phyloP scores from a whole-genome alignment of 805 yeast genomes.

The Hanseniaspora nectarophila region DNA sequence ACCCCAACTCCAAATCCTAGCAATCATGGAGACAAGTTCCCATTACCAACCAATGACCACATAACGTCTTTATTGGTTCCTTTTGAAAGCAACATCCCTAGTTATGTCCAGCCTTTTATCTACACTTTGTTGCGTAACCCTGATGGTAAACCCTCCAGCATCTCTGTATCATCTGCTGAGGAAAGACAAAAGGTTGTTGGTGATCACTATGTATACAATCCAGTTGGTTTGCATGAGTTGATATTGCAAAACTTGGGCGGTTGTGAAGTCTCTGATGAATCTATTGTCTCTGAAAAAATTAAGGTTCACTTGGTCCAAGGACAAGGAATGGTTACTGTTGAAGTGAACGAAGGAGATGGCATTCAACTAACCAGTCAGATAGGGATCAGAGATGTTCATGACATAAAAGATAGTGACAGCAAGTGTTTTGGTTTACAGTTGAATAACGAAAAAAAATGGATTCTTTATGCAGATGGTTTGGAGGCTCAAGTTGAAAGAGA shows the following conservation, averaged over 20 bases:
- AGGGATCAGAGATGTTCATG: background rate
- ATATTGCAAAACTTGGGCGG: background rate
- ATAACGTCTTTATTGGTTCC: conserved; percentile 19
- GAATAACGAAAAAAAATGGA: background rate
- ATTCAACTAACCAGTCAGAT: background rate
- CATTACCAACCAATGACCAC: conserved; percentile 16
- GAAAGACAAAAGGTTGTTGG: conserved; percentile 1
- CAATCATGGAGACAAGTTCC: conserved; percentile 18
- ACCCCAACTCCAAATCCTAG: conserved; percentile 26
- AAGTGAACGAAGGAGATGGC: background rate
- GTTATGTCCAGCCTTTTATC: conserved; percentile 18
- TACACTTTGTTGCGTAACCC: conserved; percentile 26
- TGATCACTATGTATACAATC: conserved; percentile 10
- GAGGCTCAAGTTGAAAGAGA: background rate
- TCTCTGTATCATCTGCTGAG: background rate
- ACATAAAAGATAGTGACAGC: background rate
- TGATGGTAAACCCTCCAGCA: conserved; percentile 21
- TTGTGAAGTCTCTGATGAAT: background rate
- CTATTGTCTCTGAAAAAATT: background rate
- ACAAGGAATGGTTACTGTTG: conserved; percentile 1
- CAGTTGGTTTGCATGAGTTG: conserved; percentile 1
- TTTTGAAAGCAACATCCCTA: conserved; percentile 11
- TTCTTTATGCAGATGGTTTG: background rate
- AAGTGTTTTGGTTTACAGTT: background rate
- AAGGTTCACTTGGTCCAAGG: background rate